These are phyloP conservation scores for Penicillium griseofulvum DNA, from an alignment of 2,329 filamentous ascomycete genomes.

Conservation along the genomic window DNA sequence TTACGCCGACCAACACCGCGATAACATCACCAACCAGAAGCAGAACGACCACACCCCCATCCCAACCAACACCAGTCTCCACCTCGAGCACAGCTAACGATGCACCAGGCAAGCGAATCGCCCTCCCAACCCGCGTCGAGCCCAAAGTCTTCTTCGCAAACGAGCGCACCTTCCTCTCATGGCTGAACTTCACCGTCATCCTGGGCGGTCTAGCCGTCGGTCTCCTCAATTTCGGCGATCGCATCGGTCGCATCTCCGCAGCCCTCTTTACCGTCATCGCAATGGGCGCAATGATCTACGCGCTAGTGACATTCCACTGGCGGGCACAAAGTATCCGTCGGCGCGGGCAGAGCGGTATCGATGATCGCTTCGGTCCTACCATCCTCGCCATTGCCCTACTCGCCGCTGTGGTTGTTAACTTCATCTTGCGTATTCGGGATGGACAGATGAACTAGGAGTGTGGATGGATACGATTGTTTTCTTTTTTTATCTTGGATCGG, in stretches of 20 bases:
- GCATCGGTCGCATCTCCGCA: constrained; percentile 87
- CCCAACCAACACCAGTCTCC: not conserved
- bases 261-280: constrained; percentile 92
- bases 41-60: not conserved
- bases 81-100: constrained; percentile 9
- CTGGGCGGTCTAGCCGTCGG: constrained; percentile 94
- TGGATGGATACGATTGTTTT: not conserved
- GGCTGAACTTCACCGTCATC: constrained; percentile 99
- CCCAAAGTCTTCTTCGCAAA: constrained; percentile 99
- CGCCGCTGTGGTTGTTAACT: constrained; percentile 92
- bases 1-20: not conserved
- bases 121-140: constrained; percentile 94
- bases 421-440: constrained; percentile 65
- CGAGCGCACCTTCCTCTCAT: constrained; percentile 97
- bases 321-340: constrained; percentile 86
- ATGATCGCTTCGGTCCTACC: constrained; percentile 92
- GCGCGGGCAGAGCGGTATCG: constrained; percentile 90
- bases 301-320: constrained; percentile 95
- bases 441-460: constrained; percentile 15
- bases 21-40: not conserved
- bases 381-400: constrained; percentile 82
- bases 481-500: not conserved
- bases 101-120: constrained; percentile 85
- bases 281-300: constrained; percentile 94
- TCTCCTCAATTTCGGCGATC: constrained; percentile 96